phyloP scores from a whole-genome alignment of 305 asterid species.

The Fraxinus paxiana region DNA sequence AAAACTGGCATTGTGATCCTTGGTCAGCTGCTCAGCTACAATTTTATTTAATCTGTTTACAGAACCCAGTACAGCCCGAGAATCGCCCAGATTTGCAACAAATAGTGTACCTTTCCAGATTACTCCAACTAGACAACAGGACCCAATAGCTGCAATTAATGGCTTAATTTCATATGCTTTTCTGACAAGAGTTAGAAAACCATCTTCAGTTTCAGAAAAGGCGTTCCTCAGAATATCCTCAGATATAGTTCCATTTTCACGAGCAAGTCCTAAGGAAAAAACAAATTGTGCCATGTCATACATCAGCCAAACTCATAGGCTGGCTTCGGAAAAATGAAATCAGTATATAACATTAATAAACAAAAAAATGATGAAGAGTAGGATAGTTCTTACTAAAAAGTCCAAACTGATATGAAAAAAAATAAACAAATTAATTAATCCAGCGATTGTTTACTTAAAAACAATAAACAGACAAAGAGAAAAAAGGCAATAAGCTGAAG shows the following conservation, averaged over 20 bases:
- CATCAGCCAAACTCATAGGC: background rate
- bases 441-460: background rate
- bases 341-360: background rate
- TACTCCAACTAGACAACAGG: constrained; percentile 73
- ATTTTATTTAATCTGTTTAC: constrained; percentile 41
- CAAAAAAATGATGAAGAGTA: background rate
- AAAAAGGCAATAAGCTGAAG: background rate
- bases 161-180: constrained; percentile 47
- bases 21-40: constrained; percentile 63
- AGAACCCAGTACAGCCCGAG: constrained; percentile 60
- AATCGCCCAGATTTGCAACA: constrained; percentile 69
- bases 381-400: background rate
- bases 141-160: constrained; percentile 53
- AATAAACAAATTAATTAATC: background rate
- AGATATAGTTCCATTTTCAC: constrained; percentile 46
- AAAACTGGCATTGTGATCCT: constrained; percentile 61
- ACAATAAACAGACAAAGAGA: background rate
- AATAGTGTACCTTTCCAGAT: constrained; percentile 52
- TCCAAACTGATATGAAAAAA: background rate
- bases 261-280: constrained; percentile 43
- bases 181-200: constrained; percentile 49
- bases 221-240: constrained; percentile 47
- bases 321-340: background rate
- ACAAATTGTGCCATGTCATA: background rate
- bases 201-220: constrained; percentile 40